Conservation (phyloP, 2,329 filamentous ascomycete genomes). For the Botrytis paeoniae region DNA sequence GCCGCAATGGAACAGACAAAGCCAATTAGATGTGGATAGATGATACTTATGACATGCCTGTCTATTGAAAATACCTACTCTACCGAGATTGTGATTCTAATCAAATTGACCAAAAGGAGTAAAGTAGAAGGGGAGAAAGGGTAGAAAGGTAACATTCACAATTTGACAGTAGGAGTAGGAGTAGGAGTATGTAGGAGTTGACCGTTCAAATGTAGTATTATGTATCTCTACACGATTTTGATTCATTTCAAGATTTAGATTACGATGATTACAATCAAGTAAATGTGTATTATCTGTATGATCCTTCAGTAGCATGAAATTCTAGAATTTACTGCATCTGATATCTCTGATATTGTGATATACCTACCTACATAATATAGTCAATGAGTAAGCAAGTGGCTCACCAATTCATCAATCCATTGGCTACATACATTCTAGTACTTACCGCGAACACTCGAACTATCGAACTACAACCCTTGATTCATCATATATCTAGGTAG, state of each 20-base stretch:
- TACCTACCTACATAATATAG: neutral
- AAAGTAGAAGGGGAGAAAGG: neutral
- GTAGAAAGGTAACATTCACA: neutral
- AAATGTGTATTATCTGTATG: neutral
- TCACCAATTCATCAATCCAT: neutral
- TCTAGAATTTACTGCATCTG: neutral
- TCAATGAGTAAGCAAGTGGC: conserved; percentile 6
- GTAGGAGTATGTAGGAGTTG: neutral
- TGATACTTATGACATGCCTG: too few relatives aligned
- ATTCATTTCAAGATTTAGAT: neutral
- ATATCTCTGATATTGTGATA: too few relatives aligned
- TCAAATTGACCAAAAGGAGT: neutral
- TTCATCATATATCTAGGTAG: too few relatives aligned
- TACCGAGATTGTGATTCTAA: neutral
- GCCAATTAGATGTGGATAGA: neutral
- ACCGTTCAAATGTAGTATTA: neutral
- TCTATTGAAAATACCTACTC: neutral
- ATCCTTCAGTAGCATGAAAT: neutral
- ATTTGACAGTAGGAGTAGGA: neutral
- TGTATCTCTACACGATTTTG: neutral
- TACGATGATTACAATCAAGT: neutral
- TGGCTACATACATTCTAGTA: neutral
- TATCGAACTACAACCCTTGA: neutral
- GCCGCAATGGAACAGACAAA: neutral
- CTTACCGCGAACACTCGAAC: neutral